These are phyloP conservation scores for Xylaria intraflava DNA, from an alignment of 495 filamentous ascomycete species.

Conservation along the genomic window DNA sequence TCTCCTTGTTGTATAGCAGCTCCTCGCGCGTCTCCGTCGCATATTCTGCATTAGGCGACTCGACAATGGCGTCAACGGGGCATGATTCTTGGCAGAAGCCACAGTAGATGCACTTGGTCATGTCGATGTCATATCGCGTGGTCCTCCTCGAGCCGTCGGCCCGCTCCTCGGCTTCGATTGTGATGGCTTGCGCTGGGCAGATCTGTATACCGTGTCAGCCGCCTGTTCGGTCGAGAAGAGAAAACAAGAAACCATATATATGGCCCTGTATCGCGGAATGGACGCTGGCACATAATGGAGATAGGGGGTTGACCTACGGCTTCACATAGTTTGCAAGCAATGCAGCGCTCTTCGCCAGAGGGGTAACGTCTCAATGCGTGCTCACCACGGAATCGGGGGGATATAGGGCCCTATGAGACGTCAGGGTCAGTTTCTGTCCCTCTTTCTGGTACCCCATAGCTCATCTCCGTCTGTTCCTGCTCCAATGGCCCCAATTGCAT, in stretches of 20 bases:
- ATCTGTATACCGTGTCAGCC: constrained; percentile 40
- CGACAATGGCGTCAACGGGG: constrained; percentile 96
- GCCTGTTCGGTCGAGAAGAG: not conserved
- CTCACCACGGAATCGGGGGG: constrained; percentile 93
- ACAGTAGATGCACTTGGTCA: constrained; percentile 99
- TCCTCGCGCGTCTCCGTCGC: constrained; percentile 96
- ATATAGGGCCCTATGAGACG: constrained; percentile 69
- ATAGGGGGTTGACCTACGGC: constrained; percentile 45
- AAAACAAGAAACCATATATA: too few species aligned
- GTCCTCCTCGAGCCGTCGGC: constrained; percentile 90
- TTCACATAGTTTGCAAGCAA: constrained; percentile 98
- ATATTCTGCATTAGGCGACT: constrained; percentile 95
- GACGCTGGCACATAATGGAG: not conserved
- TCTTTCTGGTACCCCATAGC: not conserved
- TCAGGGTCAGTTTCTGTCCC: not conserved
- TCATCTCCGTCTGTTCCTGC: not conserved
- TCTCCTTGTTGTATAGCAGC: constrained; percentile 95
- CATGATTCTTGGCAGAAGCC: constrained; percentile 99
- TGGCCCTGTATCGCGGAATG: not conserved
- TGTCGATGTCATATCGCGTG: constrained; percentile 98
- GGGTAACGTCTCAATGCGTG: constrained; percentile 94
- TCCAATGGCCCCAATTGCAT: not conserved
- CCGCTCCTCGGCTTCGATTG: constrained; percentile 97
- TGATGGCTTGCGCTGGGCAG: constrained; percentile 94
- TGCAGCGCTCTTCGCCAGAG: constrained; percentile 95